Evolutionary conservation across 352 stramenopile species (phyloP).

Genomic region (Globisporangium alternatum): DNA sequence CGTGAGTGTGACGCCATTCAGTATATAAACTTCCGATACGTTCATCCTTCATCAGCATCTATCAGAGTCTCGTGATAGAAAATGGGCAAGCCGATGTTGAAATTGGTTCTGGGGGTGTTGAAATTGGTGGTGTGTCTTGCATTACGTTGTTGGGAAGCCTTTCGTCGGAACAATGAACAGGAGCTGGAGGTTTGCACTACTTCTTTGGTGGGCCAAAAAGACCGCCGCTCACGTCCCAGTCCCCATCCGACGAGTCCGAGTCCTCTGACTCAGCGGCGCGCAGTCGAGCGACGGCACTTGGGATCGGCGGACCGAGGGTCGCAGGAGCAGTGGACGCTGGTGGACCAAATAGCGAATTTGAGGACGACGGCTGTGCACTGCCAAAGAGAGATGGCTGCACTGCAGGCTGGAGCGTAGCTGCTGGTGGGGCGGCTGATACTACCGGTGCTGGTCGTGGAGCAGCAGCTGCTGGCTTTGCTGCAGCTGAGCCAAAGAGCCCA

Average conservation of each 20-base stretch:
- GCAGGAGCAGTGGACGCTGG: conserved; percentile 21
- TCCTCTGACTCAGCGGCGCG: conserved; percentile 42
- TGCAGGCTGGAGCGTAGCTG: conserved; percentile 4
- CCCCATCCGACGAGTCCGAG: conserved; percentile 39
- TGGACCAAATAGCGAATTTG: conserved; percentile 23
- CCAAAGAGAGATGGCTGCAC: conserved; percentile 26
- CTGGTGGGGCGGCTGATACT: conserved; percentile 10
- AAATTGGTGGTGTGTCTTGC: neutral
- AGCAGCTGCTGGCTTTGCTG: conserved; percentile 23
- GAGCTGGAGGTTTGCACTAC: neutral
- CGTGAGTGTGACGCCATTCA: neutral
- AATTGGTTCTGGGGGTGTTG: neutral
- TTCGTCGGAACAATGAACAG: too few species aligned
- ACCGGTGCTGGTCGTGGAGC: conserved; percentile 16
- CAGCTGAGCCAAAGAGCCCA: conserved; percentile 45
- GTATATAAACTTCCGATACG: neutral
- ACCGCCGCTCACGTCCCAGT: conserved; percentile 61
- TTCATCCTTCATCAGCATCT: too few species aligned
- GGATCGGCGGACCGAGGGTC: conserved; percentile 40
- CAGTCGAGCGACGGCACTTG: conserved; percentile 43
- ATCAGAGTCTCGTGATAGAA: too few species aligned
- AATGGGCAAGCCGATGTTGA: neutral
- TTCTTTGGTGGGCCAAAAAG: conserved; percentile 52
- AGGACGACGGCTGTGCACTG: neutral
- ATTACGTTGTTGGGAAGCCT: conserved; percentile 2